Base-by-base conservation (phyloP, 108 stramenopile genomes). In the Skeletonema tropicum region DNA sequence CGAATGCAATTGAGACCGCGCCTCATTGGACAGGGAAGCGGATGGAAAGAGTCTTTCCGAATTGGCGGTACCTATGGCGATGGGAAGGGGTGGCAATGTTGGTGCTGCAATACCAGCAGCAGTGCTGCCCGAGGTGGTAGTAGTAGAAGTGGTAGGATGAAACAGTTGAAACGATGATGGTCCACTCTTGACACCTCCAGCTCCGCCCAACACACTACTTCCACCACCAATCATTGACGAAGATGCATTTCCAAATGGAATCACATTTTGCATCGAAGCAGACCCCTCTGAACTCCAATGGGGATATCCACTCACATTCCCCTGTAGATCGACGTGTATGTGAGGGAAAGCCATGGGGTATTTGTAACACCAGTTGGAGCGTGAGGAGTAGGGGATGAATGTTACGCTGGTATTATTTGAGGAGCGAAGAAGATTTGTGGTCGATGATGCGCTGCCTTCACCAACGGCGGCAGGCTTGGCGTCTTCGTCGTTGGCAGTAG, bases 341-440 rank as follows among this genome's bases (percentile, higher is more conserved):
- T 64, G 10, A 4, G 63, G 63, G 32, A 64, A 64, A 15, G 63
- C 63, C 63, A 64, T 23, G 21, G 63, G 63, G 32, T 64, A 64
- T 38, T 42, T 41, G 12, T 60, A 33, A 23, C 42, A 45, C 70
- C 70, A 71, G 9, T 29, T 42, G 31, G 57, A 30, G 15, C 70
- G 33, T 19, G 36, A 60, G 8, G 59, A 60, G 70, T 71, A 71
- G 10, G 70, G 70, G 13, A 71, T 19, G 58, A 71, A 71, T 6
- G 38, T 38, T 19, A 38, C 57, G 12, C 4, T 52, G 25, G 10
- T 49, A 0, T 5, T 64, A 15, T 12, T 26, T 7, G 30, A 35
- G 35, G 35, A 35, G 35, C 26, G 35, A 35, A 7, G 33, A 35
- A 0, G 1, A 0, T 8, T 38, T 11, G 33, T 35, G 10, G 38